A percentile compares a stretch with the other conserved stretches of the same genome.
phyloP scores from a whole-genome alignment of 352 stramenopile species.

The Phytopythium chamaehyphon region DNA sequence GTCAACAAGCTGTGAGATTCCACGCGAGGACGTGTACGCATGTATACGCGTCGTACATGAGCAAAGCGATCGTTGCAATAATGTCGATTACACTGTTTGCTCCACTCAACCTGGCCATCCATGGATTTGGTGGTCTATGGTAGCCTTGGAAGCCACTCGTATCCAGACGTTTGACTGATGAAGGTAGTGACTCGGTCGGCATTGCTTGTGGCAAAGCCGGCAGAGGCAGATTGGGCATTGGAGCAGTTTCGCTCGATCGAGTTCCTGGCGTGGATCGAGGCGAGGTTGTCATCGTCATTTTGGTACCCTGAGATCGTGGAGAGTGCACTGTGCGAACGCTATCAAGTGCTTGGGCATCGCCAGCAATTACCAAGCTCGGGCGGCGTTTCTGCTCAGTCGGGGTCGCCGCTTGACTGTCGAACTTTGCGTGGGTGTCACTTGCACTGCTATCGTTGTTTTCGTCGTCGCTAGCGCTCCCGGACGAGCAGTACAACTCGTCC shows the following conservation, averaged over 20 bases:
- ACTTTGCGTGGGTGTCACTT: background rate
- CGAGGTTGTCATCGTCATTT: background rate
- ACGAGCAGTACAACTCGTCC: slow-evolving; percentile 5
- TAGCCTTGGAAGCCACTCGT: no score
- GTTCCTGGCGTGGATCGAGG: no score
- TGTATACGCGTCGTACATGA: slow-evolving; percentile 1
- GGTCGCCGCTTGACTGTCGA: background rate
- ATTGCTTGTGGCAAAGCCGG: background rate
- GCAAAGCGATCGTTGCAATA: background rate
- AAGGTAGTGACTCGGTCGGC: background rate
- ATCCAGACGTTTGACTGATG: no score
- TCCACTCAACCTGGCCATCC: background rate
- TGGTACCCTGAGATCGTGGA: slow-evolving; percentile 10
- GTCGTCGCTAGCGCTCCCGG: background rate
- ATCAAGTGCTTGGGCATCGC: slow-evolving; percentile 21
- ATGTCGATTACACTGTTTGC: slow-evolving; percentile 1
- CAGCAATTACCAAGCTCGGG: slow-evolving; percentile 23
- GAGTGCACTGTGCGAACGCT: slow-evolving; percentile 31
- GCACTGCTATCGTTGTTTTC: background rate
- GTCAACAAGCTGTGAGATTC: background rate
- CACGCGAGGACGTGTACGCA: background rate
- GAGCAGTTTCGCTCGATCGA: no score
- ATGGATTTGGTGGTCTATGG: background rate
- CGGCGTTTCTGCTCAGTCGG: slow-evolving; percentile 3
- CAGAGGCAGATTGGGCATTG: background rate